These are phyloP conservation scores for Babesia sp. DNA, from an alignment of 169 alveolate genomes.

Conservation along the genomic window DNA sequence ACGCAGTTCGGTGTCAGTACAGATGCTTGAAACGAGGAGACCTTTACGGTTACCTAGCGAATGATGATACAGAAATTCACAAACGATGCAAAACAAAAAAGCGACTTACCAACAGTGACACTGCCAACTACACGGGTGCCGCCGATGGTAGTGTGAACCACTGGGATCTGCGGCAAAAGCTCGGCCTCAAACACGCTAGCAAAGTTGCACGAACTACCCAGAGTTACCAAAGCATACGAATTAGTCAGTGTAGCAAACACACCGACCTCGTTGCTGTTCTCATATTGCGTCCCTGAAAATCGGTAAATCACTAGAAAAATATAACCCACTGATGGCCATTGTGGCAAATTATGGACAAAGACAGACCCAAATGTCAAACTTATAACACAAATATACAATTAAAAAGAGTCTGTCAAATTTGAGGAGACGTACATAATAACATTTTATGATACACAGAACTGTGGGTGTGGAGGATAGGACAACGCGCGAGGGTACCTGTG, in stretches of 20 bases:
- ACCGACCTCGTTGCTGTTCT: conserved; percentile 97
- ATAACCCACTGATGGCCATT: conserved; percentile 64
- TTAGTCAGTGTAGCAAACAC: conserved; percentile 96
- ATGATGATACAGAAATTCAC: background rate
- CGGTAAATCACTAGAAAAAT: background rate
- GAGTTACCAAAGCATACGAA: conserved; percentile 92
- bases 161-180: conserved; percentile 93
- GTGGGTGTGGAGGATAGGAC: conserved; percentile 5
- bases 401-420: background rate
- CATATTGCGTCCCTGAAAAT: conserved; percentile 86
- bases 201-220: conserved; percentile 96
- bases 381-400: background rate
- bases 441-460: background rate
- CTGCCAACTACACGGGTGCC: conserved; percentile 97
- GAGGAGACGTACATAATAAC: background rate
- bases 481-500: background rate
- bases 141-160: conserved; percentile 94
- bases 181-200: conserved; percentile 95
- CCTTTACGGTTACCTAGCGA: conserved; percentile 92
- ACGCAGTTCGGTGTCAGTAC: conserved; percentile 96
- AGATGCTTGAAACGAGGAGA: conserved; percentile 94
- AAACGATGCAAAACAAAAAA: background rate
- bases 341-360: background rate
- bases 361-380: background rate
- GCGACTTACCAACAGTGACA: conserved; percentile 88